Conservation (phyloP, 345 rosid genomes). For the Barbarea vulgaris region DNA sequence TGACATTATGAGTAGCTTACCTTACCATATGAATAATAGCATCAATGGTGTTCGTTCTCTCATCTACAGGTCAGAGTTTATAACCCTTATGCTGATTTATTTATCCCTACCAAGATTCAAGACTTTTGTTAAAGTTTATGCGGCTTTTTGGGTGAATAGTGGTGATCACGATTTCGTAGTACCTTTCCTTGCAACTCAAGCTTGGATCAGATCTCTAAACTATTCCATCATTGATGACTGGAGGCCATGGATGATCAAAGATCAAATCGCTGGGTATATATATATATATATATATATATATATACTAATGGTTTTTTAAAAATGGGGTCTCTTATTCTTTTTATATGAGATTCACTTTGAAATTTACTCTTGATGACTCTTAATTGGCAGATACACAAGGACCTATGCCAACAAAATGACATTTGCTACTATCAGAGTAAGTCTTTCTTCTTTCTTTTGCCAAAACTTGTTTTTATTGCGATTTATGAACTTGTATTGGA, state of each 20-base stretch:
- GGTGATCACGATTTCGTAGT: slow-evolving; percentile 60
- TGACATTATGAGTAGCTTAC: slow-evolving; percentile 26
- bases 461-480: background rate
- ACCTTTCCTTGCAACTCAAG: slow-evolving; percentile 59
- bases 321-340: background rate
- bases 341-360: background rate
- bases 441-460: background rate
- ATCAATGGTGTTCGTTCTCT: slow-evolving; percentile 33
- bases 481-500: background rate
- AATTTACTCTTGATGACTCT: background rate
- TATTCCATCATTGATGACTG: slow-evolving; percentile 60
- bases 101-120: background rate
- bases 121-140: background rate
- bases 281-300: no score
- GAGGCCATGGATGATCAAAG: slow-evolving; percentile 56
- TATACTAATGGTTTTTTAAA: no score
- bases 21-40: slow-evolving; percentile 35
- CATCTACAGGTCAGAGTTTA: slow-evolving; percentile 28
- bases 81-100: background rate
- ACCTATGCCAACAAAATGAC: slow-evolving; percentile 65
- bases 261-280: slow-evolving; percentile 40
- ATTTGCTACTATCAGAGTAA: slow-evolving; percentile 67
- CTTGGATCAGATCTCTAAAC: slow-evolving; percentile 63
- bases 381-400: slow-evolving; percentile 55
- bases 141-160: slow-evolving; percentile 38